Percentiles rank a stretch among this genome's conserved stretches.
Conservation (phyloP, 2,329 filamentous ascomycete genomes). For the Cladosporium sp. region DNA sequence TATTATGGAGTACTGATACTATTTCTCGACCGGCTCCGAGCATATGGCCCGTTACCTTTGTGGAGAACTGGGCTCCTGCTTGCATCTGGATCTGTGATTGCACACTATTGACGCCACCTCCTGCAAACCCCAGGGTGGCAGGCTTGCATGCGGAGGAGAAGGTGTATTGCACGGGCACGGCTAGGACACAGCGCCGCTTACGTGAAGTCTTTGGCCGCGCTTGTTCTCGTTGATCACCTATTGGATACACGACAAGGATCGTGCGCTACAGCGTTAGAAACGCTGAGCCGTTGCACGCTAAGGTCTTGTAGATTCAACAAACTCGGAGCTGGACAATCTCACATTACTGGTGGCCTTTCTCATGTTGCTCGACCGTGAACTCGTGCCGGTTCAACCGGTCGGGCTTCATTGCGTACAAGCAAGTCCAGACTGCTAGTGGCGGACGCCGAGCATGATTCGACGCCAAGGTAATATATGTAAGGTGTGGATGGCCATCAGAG, state of each 20-base stretch:
- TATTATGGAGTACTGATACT: background rate
- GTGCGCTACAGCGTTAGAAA: background rate
- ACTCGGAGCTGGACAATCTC: background rate
- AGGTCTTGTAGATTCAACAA: background rate
- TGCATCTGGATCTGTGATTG: background rate
- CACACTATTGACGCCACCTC: background rate
- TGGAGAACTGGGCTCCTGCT: background rate
- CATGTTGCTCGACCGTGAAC: background rate
- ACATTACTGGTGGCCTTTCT: conserved; percentile 10
- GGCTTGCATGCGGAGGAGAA: background rate
- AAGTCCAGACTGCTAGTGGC: background rate
- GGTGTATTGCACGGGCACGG: background rate
- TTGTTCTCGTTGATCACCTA: background rate
- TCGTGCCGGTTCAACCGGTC: background rate
- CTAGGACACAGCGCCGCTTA: background rate
- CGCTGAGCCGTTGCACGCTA: background rate
- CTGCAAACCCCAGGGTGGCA: conserved; percentile 1
- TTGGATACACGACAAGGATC: background rate
- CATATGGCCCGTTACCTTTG: background rate
- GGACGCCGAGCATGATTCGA: background rate
- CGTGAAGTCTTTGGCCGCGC: background rate
- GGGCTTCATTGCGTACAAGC: background rate
- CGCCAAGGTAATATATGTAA: background rate
- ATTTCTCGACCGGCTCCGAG: background rate
- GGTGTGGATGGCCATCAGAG: background rate